These are phyloP conservation scores for Globisporangium rhizosaccharum DNA, from an alignment of 352 stramenopile genomes.

Conservation along the genomic window DNA sequence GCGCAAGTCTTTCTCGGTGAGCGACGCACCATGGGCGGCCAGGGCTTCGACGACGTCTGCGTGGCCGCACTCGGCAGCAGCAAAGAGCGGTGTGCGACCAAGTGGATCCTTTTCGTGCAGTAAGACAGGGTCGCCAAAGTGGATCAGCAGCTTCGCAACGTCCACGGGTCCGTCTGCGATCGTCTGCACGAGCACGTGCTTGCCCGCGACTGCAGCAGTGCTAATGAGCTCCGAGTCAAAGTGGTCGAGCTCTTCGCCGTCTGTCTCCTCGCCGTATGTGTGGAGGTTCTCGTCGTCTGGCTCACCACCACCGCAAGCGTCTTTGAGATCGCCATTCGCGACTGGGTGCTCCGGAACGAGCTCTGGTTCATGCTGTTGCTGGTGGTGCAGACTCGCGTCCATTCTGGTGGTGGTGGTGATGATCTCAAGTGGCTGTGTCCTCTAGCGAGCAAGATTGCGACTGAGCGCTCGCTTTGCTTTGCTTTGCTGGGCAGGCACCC, in stretches of 20 bases:
- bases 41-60: constrained; percentile 9
- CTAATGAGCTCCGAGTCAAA: constrained; percentile 2
- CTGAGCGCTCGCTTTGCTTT: too few relatives aligned
- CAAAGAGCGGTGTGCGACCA: constrained; percentile 10
- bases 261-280: constrained; percentile 2
- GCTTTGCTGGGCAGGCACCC: too few relatives aligned
- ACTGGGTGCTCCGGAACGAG: not conserved
- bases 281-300: constrained; percentile 6
- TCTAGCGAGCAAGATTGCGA: too few relatives aligned
- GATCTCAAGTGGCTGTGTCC: not conserved
- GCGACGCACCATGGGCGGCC: constrained; percentile 2
- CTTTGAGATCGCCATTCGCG: not conserved
- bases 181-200: constrained; percentile 11
- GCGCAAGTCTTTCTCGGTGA: constrained; percentile 10
- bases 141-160: constrained; percentile 14
- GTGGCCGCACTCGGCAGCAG: constrained; percentile 7
- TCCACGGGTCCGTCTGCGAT: constrained; percentile 12
- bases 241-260: constrained; percentile 8
- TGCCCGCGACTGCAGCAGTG: not conserved
- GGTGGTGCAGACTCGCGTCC: not conserved
- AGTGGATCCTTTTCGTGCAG: constrained; percentile 9
- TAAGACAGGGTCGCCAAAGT: constrained; percentile 13
- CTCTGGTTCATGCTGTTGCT: not conserved
- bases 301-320: not conserved
- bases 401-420: not conserved